Base-by-base conservation (phyloP, 257 asterid genomes). In the Fraxinus cuspidata region DNA sequence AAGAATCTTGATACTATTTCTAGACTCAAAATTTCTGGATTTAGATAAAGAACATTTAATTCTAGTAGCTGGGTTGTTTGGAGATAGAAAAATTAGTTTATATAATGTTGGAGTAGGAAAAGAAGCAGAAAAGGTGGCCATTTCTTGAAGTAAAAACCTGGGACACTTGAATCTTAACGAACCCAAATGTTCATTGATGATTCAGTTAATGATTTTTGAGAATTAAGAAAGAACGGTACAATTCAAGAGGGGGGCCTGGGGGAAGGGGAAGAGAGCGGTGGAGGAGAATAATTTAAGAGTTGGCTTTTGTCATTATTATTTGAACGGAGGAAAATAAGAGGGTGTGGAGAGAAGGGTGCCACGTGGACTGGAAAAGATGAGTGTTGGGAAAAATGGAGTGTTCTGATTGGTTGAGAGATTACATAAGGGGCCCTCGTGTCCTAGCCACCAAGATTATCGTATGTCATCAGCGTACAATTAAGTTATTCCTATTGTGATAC, bases 81-180 rank as follows among this genome's bases (percentile, higher is more conserved):
- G 90, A 72, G 86, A 81, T 53, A 85, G 87, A 64, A 90, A 86
- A 42, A 77, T 69, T 63, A 82, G 79, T 38, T 83, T 84, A 7
- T 81, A 83, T 18, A 84, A 70, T 75, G 86, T 79, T 53, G 85
- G 83, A 68, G 79, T 69, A 29, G 85, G 74, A 21, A 79, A 77
- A 74, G 86, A 75, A 75, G 85, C 31, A 5, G 90, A 75, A 72
- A 83, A 74, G 66, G 86, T 77, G 31, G 89, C 84, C 94, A 90
- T 90, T 75, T 80, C 42, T 31, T 28, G 19, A 71, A 53, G 10
- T 23, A 23, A 25, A 63, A 63, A 63, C 7, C 69, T 27, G 58
- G 75, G 74, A 66, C 53, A 73, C 73, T 83, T 77, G 80, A 80
- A 77, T 70, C 34, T 74, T 71, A 80, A 66, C 27, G 11, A 74